phyloP scores from a whole-genome alignment of 192 early-diverging fungal genomes.

The Umbelopsis ramanniana region DNA sequence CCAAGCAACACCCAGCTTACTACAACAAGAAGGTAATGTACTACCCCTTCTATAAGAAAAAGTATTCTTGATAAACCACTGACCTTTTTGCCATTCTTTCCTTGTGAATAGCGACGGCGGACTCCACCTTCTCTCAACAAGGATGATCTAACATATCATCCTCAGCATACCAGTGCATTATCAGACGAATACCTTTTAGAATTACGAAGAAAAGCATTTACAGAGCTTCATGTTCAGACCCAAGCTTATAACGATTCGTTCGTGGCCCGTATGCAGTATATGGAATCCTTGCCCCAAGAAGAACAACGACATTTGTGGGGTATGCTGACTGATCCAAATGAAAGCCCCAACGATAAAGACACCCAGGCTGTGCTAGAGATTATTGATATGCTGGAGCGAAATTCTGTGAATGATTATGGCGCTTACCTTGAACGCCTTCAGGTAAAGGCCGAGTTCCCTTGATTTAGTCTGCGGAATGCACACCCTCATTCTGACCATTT shows the following conservation, averaged over 20 bases:
- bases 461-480: not conserved
- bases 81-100: not conserved
- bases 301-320: not conserved
- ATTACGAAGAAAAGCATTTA: slow-evolving; percentile 22
- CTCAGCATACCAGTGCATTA: not conserved
- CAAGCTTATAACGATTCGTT: slow-evolving; percentile 30
- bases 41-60: too few relatives aligned
- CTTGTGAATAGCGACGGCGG: slow-evolving; percentile 1
- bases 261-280: slow-evolving; percentile 19
- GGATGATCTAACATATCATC: not conserved
- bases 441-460: not conserved
- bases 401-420: slow-evolving; percentile 29
- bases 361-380: slow-evolving; percentile 17
- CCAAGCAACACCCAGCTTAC: not conserved
- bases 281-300: slow-evolving; percentile 1
- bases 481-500: not conserved
- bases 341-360: slow-evolving; percentile 13
- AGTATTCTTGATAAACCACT: not conserved
- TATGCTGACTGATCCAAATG: not conserved
- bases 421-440: slow-evolving; percentile 18
- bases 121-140: not conserved
- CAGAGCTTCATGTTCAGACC: slow-evolving; percentile 20
- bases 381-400: slow-evolving; percentile 23
- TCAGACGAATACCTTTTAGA: not conserved
- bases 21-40: slow-evolving; percentile 6